Base-by-base conservation (phyloP, 768 basidiomycete genomes). In the Pleurotus cornucopiae region DNA sequence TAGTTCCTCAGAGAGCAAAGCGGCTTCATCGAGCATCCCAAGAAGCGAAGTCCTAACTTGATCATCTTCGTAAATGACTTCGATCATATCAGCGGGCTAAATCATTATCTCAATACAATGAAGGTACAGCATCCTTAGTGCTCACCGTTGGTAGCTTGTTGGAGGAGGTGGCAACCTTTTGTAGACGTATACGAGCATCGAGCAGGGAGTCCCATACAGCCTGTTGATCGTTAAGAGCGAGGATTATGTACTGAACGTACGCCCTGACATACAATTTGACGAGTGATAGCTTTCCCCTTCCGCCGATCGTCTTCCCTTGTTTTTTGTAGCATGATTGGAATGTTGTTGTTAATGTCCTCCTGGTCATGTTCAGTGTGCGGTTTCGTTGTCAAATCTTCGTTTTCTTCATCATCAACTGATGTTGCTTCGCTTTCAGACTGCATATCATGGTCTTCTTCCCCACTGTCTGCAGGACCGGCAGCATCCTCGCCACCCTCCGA, bases 121-220 rank as follows among this genome's bases (percentile, higher is more conserved):
- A 26, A 38, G 23, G n/a, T 60, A 38, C 55, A 23, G 26, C 25
- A 6, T 23, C 34, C 34, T n/a, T 23, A 41, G 38, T 34, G 71
- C 85, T 61, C 64, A 87, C 91, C 34, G 61, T 64, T 34, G 90
- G 87, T 5, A 97, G 75, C 48, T 73, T 73, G 64, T 92, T 90
- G 5, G 85, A 77, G 9, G 85, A 74, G 1, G 75, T 64, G 45
- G 85, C 75, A 20, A 86, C 81, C 73, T 94, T 98, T 71, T 98
- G 96, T 44, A 97, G 70, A 21, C 86, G 86, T 67, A 98, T 98
- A 37, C 96, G 84, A n/a, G 90, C 83, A 66, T 97, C 91, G 25
- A 98, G 77, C 38, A 98, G 76, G 4, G 80, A 76, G 67, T 98
- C 93, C 89, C 93, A 97, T 37, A 94, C 70, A 2, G 77, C 75